Percentiles rank a stretch among this genome's conserved stretches.
These are phyloP conservation scores for Ceratobasidium theobromae DNA, from an alignment of 1,284 basidiomycete genomes.

Conservation along the genomic window DNA sequence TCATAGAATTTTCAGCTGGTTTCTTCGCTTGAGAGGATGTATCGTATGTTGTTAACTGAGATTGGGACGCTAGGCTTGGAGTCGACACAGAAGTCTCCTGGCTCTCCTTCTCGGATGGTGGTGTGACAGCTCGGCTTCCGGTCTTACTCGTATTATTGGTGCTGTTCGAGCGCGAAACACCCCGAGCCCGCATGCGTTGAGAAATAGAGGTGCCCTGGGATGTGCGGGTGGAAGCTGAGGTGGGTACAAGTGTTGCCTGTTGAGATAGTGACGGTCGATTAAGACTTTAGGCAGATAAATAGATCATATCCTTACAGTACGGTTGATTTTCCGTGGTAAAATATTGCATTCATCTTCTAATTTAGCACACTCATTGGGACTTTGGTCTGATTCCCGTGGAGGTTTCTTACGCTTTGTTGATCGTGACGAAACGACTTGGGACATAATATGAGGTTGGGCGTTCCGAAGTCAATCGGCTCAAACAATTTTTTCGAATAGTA, in stretches of 20 bases:
- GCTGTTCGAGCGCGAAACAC: background rate
- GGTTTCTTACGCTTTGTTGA: conserved; percentile 29
- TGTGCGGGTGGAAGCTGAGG: conserved; percentile 3
- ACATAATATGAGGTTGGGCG: background rate
- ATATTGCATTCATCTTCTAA: background rate
- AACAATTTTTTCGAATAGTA: background rate
- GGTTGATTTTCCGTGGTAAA: conserved; percentile 1
- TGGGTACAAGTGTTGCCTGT: background rate
- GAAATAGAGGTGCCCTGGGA: conserved; percentile 17
- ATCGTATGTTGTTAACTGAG: background rate
- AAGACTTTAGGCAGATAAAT: background rate
- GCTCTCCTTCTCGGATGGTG: conserved; percentile 5
- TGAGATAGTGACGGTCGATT: background rate
- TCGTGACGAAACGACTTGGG: conserved; percentile 6
- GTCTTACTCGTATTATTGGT: background rate
- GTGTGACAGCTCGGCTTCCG: conserved; percentile 8
- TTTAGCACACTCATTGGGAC: conserved; percentile 2
- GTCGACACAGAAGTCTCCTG: background rate
- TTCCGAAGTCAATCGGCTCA: too few relatives aligned
- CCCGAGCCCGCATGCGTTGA: conserved; percentile 7
- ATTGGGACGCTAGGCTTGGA: background rate
- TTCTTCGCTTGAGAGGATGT: conserved; percentile 14
- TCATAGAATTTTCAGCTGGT: background rate
- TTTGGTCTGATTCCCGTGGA: conserved; percentile 15
- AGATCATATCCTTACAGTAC: background rate